Percentiles rank a stretch among this genome's conserved stretches.
phyloP scores from a whole-genome alignment of 2,329 filamentous ascomycete genomes.

The Trichoderma oligosporum region DNA sequence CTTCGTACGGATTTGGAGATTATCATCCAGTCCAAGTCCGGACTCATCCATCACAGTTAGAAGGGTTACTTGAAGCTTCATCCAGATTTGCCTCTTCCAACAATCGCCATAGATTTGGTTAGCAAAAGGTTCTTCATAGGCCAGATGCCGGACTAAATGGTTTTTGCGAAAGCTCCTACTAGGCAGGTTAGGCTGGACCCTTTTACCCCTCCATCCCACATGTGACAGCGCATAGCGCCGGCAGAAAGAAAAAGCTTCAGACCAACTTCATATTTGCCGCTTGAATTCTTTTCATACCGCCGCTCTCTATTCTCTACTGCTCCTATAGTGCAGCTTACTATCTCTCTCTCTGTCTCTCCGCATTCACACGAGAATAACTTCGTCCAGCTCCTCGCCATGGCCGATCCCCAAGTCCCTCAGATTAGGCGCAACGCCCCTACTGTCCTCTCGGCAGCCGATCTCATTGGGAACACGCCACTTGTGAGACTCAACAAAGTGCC shows the following conservation, averaged over 20 bases:
- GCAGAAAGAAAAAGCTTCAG: slow-evolving; percentile 12
- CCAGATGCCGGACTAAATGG: slow-evolving; percentile 9
- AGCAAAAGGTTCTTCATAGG: not conserved
- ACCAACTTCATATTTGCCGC: not conserved
- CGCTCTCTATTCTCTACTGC: not conserved
- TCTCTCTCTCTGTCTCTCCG: not conserved
- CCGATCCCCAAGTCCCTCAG: slow-evolving; percentile 30
- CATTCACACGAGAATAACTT: not conserved
- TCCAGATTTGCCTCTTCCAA: not conserved
- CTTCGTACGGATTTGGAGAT: too few species aligned
- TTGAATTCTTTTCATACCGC: not conserved
- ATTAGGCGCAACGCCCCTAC: slow-evolving; percentile 35
- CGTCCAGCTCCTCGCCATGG: slow-evolving; percentile 19
- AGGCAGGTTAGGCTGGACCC: too few species aligned
- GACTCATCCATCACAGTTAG: too few species aligned
- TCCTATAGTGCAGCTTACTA: too few species aligned
- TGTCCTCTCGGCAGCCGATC: slow-evolving; percentile 67
- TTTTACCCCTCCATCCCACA: slow-evolving; percentile 11
- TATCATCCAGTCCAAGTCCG: too few species aligned
- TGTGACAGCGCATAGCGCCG: slow-evolving; percentile 14
- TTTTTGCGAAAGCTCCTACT: slow-evolving; percentile 9
- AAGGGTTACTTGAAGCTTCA: not conserved
- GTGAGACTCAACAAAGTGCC: slow-evolving; percentile 92
- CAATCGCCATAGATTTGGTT: not conserved
- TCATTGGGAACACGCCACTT: slow-evolving; percentile 95